A percentile compares a stretch with the other conserved stretches of the same genome.
These are phyloP conservation scores for Breynia disticha DNA, from an alignment of 441 rosid species.

Conservation along the genomic window DNA sequence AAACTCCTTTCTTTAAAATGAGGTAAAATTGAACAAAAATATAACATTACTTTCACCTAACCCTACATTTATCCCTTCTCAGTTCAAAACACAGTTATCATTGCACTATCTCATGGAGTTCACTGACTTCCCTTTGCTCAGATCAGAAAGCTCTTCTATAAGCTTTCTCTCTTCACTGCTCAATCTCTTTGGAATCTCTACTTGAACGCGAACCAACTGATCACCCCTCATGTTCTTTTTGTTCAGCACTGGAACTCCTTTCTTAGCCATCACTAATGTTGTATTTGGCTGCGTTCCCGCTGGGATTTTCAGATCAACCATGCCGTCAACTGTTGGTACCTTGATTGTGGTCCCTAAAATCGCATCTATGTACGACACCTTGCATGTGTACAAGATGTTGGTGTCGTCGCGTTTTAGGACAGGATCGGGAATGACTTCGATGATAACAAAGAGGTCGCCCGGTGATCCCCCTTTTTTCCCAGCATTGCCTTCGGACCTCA, in stretches of 20 bases:
- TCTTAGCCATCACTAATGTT: constrained; percentile 86
- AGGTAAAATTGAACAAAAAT: too few relatives aligned
- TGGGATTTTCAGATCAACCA: constrained; percentile 88
- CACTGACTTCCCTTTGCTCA: constrained; percentile 80
- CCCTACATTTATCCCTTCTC: too few relatives aligned
- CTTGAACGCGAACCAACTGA: constrained; percentile 89
- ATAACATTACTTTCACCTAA: too few relatives aligned
- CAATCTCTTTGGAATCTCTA: constrained; percentile 89
- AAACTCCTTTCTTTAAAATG: too few relatives aligned
- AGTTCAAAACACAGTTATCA: too few relatives aligned
- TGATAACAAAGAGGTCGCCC: constrained; percentile 79
- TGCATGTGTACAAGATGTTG: constrained; percentile 72
- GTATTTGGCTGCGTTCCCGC: constrained; percentile 92
- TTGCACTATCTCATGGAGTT: constrained; percentile 60
- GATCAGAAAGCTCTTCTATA: constrained; percentile 79
- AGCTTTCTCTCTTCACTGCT: constrained; percentile 79
- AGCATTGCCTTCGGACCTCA: constrained; percentile 85
- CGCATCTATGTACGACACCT: constrained; percentile 84
- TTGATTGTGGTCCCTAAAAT: constrained; percentile 76
- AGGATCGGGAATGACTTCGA: constrained; percentile 81
- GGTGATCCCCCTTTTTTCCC: constrained; percentile 88
- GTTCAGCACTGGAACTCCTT: constrained; percentile 80
- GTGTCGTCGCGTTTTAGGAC: constrained; percentile 80
- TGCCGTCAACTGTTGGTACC: constrained; percentile 90
- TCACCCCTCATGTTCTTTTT: constrained; percentile 91